A percentile compares a stretch with the other conserved stretches of the same genome.
Evolutionary conservation across 2,329 filamentous ascomycete genomes (phyloP).

Genomic region (Colletotrichum caudatum): DNA sequence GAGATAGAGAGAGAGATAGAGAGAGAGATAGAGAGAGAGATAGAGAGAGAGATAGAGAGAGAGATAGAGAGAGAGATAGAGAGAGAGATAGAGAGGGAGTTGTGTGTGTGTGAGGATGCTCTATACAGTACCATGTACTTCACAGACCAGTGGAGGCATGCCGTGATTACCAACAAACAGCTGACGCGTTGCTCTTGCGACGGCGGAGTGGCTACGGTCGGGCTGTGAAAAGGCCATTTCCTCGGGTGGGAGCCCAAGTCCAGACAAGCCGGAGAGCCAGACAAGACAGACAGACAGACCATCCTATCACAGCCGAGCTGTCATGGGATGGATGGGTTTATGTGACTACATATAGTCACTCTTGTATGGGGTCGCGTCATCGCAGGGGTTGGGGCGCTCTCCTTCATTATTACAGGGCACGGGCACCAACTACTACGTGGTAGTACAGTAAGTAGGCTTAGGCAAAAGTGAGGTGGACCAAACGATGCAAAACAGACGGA

Average conservation of each 20-base stretch:
- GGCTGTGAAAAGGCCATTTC: not conserved
- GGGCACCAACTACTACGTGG: not conserved
- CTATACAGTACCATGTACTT: not conserved
- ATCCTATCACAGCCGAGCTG: not conserved
- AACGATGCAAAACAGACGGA: not conserved
- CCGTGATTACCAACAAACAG: conserved; percentile 24
- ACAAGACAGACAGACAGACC: not conserved
- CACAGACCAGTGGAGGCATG: conserved; percentile 22
- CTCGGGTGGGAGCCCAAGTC: not conserved
- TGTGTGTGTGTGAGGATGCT: too few species aligned
- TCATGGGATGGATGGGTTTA: conserved; percentile 5
- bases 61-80: too few species aligned
- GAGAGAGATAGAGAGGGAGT: not conserved
- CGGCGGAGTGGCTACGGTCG: conserved; percentile 17
- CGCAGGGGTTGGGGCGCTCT: not conserved
- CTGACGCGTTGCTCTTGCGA: conserved; percentile 40
- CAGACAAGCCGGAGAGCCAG: conserved; percentile 10
- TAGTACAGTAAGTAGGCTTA: conserved; percentile 7
- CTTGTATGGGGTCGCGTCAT: conserved; percentile 15
- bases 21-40: not conserved
- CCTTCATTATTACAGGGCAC: not conserved
- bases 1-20: not conserved
- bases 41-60: too few species aligned
- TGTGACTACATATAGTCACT: conserved; percentile 6
- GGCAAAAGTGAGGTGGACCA: not conserved